A percentile compares a stretch with the other conserved stretches of the same genome.
phyloP scores from a whole-genome alignment of 768 basidiomycete genomes.

The Trametes sanguinea region DNA sequence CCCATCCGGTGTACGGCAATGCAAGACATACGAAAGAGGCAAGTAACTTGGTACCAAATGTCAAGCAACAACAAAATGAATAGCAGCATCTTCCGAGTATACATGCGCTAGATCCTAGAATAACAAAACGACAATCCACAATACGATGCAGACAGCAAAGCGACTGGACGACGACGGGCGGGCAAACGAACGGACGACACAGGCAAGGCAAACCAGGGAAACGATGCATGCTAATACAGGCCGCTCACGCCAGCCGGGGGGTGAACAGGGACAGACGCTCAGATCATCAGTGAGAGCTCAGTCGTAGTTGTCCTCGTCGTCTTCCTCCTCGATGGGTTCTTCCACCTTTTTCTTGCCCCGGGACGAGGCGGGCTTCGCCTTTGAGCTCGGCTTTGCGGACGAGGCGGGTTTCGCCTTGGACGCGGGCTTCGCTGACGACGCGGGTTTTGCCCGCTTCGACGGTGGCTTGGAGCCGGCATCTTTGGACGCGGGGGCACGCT shows the following conservation, averaged over 20 bases:
- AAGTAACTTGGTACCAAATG: no score
- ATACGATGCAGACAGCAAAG: slow-evolving; percentile 4
- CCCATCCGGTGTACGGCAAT: no score
- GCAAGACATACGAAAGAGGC: no score
- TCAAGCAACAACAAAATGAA: not conserved
- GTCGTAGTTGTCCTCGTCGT: slow-evolving; percentile 25
- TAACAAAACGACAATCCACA: slow-evolving; percentile 14
- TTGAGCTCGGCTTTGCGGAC: slow-evolving; percentile 20
- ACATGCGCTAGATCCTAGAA: slow-evolving; percentile 15
- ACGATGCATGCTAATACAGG: not conserved
- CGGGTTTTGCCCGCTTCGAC: slow-evolving; percentile 27
- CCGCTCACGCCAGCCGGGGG: not conserved
- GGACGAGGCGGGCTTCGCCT: slow-evolving; percentile 27
- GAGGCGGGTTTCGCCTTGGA: not conserved
- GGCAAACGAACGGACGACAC: not conserved
- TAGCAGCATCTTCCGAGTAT: slow-evolving; percentile 14
- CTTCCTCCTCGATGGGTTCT: slow-evolving; percentile 21
- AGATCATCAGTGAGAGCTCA: no score
- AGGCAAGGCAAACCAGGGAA: not conserved
- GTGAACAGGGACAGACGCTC: no score
- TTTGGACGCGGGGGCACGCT: slow-evolving; percentile 29
- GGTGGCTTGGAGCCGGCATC: slow-evolving; percentile 22
- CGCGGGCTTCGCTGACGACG: slow-evolving; percentile 18
- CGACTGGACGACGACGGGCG: slow-evolving; percentile 1
- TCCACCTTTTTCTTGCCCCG: slow-evolving; percentile 28